Evolutionary conservation across 2,329 filamentous ascomycete genomes (phyloP).

Genomic region (Fusarium sp.): DNA sequence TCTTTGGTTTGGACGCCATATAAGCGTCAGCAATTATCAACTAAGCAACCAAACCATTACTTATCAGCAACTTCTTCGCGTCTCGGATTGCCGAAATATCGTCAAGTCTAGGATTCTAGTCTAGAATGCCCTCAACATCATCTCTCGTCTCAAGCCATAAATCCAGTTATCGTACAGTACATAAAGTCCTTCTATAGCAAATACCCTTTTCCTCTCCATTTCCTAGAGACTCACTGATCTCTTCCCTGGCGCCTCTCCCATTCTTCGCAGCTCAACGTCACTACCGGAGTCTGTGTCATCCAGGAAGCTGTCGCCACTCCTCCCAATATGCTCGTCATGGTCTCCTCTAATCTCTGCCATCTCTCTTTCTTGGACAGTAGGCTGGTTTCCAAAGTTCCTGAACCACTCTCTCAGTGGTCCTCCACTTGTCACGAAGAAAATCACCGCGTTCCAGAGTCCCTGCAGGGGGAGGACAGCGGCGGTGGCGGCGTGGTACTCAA

Average conservation of each 20-base stretch:
- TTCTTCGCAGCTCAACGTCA: slow-evolving; percentile 52
- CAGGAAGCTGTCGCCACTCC: slow-evolving; percentile 45
- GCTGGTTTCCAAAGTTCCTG: neutral
- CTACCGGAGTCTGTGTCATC: slow-evolving; percentile 52
- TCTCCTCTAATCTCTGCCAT: slow-evolving; percentile 31
- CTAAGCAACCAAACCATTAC: neutral
- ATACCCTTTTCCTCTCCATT: neutral
- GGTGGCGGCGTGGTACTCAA: slow-evolving; percentile 75
- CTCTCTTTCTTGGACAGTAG: slow-evolving; percentile 20
- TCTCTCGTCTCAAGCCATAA: slow-evolving; percentile 16
- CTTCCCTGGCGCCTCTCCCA: slow-evolving; percentile 47
- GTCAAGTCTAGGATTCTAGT: slow-evolving; percentile 8
- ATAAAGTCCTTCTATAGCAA: slow-evolving; percentile 21
- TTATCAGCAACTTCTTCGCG: neutral
- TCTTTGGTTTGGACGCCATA: too few relatives aligned
- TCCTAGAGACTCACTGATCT: slow-evolving; percentile 43
- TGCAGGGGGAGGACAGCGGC: slow-evolving; percentile 81
- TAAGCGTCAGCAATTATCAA: neutral
- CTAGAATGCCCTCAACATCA: slow-evolving; percentile 7
- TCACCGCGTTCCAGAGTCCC: slow-evolving; percentile 83
- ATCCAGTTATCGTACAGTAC: slow-evolving; percentile 23
- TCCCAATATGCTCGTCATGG: slow-evolving; percentile 17
- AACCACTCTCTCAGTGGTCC: slow-evolving; percentile 39
- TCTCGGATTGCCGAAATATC: neutral
- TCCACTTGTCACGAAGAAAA: slow-evolving; percentile 78